These are phyloP conservation scores for Luzula sylvatica DNA, from an alignment of 176 grass and related monocot species.

Conservation along the genomic window DNA sequence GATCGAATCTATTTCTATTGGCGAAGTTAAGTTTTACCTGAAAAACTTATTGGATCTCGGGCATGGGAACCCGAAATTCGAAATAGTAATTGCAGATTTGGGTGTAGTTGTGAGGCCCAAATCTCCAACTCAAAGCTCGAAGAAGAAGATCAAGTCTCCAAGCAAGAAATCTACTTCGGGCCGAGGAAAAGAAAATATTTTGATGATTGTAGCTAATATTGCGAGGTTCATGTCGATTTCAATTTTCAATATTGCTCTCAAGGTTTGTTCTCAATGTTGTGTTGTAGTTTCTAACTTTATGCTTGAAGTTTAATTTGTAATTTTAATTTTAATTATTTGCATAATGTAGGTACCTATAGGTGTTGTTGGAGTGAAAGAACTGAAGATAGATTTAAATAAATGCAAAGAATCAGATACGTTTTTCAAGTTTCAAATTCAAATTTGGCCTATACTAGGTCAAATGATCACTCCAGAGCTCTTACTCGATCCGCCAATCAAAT, in stretches of 20 bases:
- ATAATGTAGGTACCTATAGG: conserved; percentile 60
- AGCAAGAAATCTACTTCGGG: conserved; percentile 28
- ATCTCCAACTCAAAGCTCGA: conserved; percentile 31
- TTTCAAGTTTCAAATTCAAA: conserved; percentile 47
- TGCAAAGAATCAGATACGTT: conserved; percentile 34
- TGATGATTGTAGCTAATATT: conserved; percentile 47
- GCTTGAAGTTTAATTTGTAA: too few relatives aligned
- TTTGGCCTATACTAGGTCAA: conserved; percentile 62
- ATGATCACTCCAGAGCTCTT: conserved; percentile 30
- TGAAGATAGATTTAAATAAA: conserved; percentile 69
- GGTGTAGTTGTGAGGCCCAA: conserved; percentile 57
- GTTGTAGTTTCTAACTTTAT: too few relatives aligned
- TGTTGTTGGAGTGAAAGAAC: conserved; percentile 55
- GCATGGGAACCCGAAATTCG: conserved; percentile 36
- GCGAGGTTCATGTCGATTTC: conserved; percentile 51
- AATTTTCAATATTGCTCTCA: conserved; percentile 59
- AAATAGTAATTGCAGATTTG: conserved; percentile 65
- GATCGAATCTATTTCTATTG: conserved; percentile 53
- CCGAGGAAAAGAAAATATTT: conserved; percentile 49
- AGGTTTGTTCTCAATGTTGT: too few relatives aligned
- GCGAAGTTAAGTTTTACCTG: conserved; percentile 59
- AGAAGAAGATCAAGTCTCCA: conserved; percentile 47
- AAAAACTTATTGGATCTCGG: conserved; percentile 39
- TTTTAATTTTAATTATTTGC: too few relatives aligned
- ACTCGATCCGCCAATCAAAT: conserved; percentile 39